phyloP scores from a whole-genome alignment of 2,329 filamentous ascomycete genomes.

The Epichloe gansuensis region DNA sequence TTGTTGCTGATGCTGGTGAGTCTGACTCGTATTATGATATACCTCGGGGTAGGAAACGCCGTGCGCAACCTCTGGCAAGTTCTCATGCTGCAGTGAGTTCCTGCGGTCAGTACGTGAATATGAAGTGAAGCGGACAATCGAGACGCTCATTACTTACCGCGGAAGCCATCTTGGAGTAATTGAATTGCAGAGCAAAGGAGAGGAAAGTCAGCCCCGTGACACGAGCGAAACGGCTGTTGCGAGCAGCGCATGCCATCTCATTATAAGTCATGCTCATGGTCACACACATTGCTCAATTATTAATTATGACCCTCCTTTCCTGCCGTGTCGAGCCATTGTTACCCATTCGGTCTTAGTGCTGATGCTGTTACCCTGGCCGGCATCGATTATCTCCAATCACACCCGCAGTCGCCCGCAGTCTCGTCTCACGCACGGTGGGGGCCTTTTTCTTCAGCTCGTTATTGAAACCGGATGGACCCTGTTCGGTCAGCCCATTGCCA shows the following conservation, averaged over 20 bases:
- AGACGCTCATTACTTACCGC: background rate
- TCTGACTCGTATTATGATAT: background rate
- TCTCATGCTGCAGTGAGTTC: background rate
- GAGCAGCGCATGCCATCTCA: background rate
- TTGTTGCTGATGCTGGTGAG: background rate
- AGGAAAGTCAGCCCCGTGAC: background rate
- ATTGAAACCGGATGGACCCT: too few relatives aligned
- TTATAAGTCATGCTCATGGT: background rate
- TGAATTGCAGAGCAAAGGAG: background rate
- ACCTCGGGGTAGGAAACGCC: background rate
- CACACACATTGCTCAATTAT: background rate
- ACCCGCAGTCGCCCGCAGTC: background rate
- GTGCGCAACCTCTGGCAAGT: conserved; percentile 1
- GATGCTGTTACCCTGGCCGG: background rate
- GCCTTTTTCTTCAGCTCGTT: background rate
- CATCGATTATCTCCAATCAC: background rate
- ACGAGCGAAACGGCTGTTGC: too few relatives aligned
- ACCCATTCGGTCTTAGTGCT: background rate
- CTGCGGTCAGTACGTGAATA: background rate
- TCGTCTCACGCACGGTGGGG: background rate
- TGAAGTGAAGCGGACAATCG: background rate
- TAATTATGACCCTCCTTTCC: background rate
- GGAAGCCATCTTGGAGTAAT: background rate
- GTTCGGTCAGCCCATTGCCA: too few relatives aligned
- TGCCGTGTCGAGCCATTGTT: background rate